Evolutionary conservation across 1,284 basidiomycete genomes (phyloP), one percentile per base, ranked within the genome.

Genomic region (Trametes versicolor): DNA sequence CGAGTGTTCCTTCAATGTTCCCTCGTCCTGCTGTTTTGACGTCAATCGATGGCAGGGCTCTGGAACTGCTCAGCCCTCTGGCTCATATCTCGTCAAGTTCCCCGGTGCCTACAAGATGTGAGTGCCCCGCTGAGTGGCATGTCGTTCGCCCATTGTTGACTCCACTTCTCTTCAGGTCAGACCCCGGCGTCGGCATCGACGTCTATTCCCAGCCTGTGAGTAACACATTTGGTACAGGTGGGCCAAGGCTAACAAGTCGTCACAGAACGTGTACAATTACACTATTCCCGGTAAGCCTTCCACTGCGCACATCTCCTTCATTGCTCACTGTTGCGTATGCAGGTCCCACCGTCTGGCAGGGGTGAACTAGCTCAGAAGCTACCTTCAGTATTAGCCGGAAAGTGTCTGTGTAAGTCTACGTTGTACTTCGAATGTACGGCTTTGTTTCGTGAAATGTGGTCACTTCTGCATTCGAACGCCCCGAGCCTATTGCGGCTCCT

Each of bases 121-220:
- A 37, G 62, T 55, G 47, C 12, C 15, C 27, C 29, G 37, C 6
- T 8, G 29, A 13, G 6, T 36, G 34, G 13, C 34, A 13, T 36
- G 7, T 6, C 34, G 34, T 43, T 9, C 19, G 12, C 37, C 32
- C 59, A 43, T 53, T 25, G 43, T 39, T 56, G 2, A 43, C 48
- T 21, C 61, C 52, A 32, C 63, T 59, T 34, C 27, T 4, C 15
- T 60, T 39, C 41, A 73, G 74, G 41, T 75, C 74, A 49, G 77
- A 79, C 68, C 78, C 78, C 29, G 76, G 78, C 61, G 73, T 80
- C 50, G 70, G 68, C 58, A 76, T 80, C 56, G 74, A 80, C 65
- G 74, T 81, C 36, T 80, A 80, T 73, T 63, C 70, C 29, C 45
- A 76, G 60, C 54, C 72, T 19, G 72, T 70, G 27, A 19, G 64